Base-by-base conservation (phyloP, 768 basidiomycete genomes). In the Xerocomus brunneocitrinus region DNA sequence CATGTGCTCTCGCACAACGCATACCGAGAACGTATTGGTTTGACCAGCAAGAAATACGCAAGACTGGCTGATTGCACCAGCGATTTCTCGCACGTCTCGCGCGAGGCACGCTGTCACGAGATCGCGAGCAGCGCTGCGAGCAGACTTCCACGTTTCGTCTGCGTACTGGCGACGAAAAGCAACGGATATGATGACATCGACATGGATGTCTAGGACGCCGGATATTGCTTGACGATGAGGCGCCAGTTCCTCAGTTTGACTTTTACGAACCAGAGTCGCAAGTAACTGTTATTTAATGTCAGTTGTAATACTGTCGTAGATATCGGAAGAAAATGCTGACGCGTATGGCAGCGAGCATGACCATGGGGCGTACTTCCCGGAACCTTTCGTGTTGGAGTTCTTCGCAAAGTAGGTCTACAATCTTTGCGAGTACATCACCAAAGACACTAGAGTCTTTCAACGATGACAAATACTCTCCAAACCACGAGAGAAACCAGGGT, bases 311-410 rank as follows among this genome's bases (percentile, higher is more conserved):
- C 16, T 35, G 50, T 46, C 22, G 49, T 25, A 28, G 13, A 56
- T 25, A 35, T 51, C 16, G 27, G 40, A 43, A 35, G 8, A 55
- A 50, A 38, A 38, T 24, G 73, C 87, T 71, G 64, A 92, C 94
- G 58, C 78, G 75, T 42, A 83, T 70, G 3, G 85, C 85, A 30
- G 79, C 72, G 27, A 74, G 64, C 71, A 92, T 81, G 16, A 84
- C 79, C 24, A 71, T 69, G 1, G 89, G 83, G 14, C 86, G 79
- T 22, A 80, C 71, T 25, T 75, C 72, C 46, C 74, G 68, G 63
- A 89, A 87, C 4, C 88, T 79, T 52, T 84, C 81, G 58, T 92
- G 89, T 63, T 94, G 92, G 19, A 89, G 69, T 58, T 90, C 85
- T 63, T 89, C 89, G 66, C 85, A 88, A 48, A 93, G 76, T 55